Evolutionary conservation across 768 basidiomycete species (phyloP).

Genomic region (Neoboletus magnificus): DNA sequence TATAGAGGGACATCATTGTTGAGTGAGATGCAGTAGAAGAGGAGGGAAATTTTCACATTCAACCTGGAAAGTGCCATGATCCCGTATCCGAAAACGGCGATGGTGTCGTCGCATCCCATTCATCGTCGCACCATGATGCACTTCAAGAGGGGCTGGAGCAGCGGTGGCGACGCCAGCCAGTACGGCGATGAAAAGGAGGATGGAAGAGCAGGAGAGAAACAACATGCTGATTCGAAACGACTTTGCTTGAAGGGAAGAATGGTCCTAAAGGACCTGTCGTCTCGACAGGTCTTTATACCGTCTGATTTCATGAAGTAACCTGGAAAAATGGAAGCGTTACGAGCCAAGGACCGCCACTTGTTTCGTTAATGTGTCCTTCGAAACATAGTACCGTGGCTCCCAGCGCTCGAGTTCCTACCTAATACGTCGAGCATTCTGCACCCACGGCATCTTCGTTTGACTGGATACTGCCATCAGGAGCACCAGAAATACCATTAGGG

Average conservation of each 20-base stretch:
- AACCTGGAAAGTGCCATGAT: neutral
- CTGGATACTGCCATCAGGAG: neutral
- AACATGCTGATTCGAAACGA: conserved; percentile 1
- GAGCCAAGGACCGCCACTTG: neutral
- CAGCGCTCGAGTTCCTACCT: neutral
- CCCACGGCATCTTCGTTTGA: neutral
- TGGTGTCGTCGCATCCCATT: neutral
- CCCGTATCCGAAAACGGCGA: neutral
- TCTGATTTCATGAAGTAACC: neutral
- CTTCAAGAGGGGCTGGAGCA: neutral
- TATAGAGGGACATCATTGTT: neutral
- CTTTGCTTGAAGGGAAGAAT: neutral
- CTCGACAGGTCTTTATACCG: conserved; percentile 4
- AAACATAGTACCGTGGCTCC: neutral
- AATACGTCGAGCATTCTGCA: neutral
- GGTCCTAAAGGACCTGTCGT: neutral
- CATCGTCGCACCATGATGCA: neutral
- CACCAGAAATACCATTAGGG: neutral
- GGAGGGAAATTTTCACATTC: neutral
- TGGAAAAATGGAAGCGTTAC: neutral
- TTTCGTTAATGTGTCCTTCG: neutral
- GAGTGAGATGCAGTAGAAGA: neutral
- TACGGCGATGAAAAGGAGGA: conserved; percentile 1
- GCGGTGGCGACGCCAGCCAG: neutral
- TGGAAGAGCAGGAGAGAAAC: neutral